A percentile compares a stretch with the other conserved stretches of the same genome.
Conservation (phyloP, 2,329 filamentous ascomycete genomes). For the Fusarium subtropicale region DNA sequence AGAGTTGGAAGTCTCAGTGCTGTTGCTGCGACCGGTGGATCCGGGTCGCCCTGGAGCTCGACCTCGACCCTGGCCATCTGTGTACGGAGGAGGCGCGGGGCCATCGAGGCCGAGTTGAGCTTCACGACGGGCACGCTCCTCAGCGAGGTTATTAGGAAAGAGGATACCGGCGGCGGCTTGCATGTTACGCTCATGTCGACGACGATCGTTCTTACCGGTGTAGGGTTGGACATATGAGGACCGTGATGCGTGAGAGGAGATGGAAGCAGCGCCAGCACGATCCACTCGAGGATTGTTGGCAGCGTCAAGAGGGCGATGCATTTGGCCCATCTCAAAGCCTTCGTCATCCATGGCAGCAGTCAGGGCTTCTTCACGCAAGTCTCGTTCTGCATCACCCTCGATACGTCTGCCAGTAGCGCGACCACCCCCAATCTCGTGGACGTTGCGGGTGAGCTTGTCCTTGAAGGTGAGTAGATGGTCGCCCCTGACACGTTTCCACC, state of each 20-base stretch:
- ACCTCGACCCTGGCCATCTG: conserved; percentile 44
- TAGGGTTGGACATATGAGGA: conserved; percentile 46
- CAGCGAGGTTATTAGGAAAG: conserved; percentile 58
- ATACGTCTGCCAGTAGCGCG: conserved; percentile 57
- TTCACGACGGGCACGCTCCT: conserved; percentile 51
- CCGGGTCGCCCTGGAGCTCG: conserved; percentile 44
- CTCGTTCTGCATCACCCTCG: conserved; percentile 56
- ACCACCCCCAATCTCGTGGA: conserved; percentile 65
- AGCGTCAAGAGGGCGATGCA: conserved; percentile 39
- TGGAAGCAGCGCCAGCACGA: conserved; percentile 47
- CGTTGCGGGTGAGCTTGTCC: conserved; percentile 66
- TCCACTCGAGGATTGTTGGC: conserved; percentile 49
- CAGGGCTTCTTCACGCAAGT: conserved; percentile 50
- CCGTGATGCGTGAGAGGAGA: conserved; percentile 35
- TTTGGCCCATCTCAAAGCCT: conserved; percentile 56
- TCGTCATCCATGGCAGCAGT: conserved; percentile 47
- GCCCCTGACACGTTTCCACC: conserved; percentile 70
- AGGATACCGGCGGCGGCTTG: conserved; percentile 59
- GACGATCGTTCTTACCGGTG: conserved; percentile 58
- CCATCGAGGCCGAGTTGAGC: conserved; percentile 59
- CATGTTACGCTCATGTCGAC: conserved; percentile 59
- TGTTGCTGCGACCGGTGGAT: conserved; percentile 57
- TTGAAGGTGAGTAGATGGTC: conserved; percentile 60
- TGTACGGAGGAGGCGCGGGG: conserved; percentile 57
- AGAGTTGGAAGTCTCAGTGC: conserved; percentile 60